These are phyloP conservation scores for Dovyalis caffra DNA, from an alignment of 345 rosid genomes.

Conservation along the genomic window DNA sequence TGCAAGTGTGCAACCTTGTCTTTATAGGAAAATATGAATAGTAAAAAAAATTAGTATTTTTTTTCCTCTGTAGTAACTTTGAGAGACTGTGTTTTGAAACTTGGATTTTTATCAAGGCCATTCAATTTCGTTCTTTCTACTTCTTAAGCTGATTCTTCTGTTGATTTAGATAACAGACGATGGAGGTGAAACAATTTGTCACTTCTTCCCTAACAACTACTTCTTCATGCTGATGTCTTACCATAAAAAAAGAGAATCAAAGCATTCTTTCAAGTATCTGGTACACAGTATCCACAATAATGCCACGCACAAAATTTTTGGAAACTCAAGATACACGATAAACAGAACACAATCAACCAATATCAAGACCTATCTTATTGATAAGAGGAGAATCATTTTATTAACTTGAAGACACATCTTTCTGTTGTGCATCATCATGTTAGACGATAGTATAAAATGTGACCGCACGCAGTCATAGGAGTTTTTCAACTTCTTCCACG, in stretches of 20 bases:
- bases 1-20: neutral
- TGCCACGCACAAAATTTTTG: neutral
- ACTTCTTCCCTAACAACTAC: neutral
- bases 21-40: neutral
- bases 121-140: neutral
- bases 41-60: neutral
- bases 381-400: neutral
- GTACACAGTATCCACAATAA: neutral
- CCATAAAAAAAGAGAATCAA: neutral
- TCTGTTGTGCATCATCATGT: neutral
- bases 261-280: neutral
- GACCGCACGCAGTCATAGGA: neutral
- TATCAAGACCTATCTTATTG: neutral
- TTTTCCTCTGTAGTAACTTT: neutral
- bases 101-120: neutral
- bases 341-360: slow-evolving; percentile 1
- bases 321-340: neutral
- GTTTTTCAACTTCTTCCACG: neutral
- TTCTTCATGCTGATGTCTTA: neutral
- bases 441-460: neutral
- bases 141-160: neutral
- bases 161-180: neutral
- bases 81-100: neutral
- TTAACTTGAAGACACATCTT: neutral
- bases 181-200: neutral